Evolutionary conservation across 768 basidiomycete species (phyloP), one percentile per base, ranked within the genome.

Genomic region (Tylopilus subfusipes): DNA sequence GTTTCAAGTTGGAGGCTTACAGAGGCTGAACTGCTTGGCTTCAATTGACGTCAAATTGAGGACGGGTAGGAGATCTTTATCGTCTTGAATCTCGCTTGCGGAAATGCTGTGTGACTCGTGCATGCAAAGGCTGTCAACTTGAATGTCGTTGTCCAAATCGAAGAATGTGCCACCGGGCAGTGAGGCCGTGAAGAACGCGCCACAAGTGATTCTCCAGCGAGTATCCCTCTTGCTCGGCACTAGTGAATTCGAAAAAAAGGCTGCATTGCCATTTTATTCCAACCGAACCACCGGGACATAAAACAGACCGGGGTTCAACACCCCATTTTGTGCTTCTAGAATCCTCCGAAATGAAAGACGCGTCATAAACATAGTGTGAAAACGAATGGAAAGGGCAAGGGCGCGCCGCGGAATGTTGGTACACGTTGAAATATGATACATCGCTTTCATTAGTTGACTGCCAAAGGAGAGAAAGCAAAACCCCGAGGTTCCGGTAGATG

Each of bases 361-460:
- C 21, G 48, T 22, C 43, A 54, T 18, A 43, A 54, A 52, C 33
- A 29, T 44, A 7, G 2, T 38, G 2, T 42, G 46, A 50, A 31
- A 36, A 21, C 11, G 33, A 50, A 51, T 22, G 19, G 19, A 47
- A 33, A 36, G 9, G 18, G 18, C 36, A 7, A 47, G 42, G n/a
- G 24, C 40, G 42, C 50, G n/a, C 19, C 22, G 42, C 36, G 38
- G 56, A 58, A 56, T 63, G 43, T 50, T 65, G 40, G 63, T 69
- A 69, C 68, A 69, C n/a, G 52, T 55, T 55, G 36, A 18, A 59
- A 30, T 48, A 66, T 62, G 42, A 55, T 68, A 62, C 62, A 62
- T 45, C 18, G 9, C n/a, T 43, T 40, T 39, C 11, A n/a, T 16
- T 5, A 6, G 13, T 54, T 50, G 51, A 48, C 57, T 51, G 45